phyloP scores from a whole-genome alignment of 2,329 filamentous ascomycete species.

The Fusarium decemcellulare region DNA sequence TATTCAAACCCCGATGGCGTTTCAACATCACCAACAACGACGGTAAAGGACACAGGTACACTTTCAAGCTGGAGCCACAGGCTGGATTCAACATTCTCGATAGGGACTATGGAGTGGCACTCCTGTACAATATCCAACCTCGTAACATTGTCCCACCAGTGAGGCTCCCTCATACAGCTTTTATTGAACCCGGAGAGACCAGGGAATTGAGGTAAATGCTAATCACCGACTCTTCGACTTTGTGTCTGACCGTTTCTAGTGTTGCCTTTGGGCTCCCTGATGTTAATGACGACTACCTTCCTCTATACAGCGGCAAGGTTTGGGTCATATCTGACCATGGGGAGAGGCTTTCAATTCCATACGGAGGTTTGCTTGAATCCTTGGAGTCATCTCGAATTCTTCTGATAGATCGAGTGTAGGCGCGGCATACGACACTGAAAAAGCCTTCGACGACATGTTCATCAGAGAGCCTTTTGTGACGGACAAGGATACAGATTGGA shows the following conservation, averaged over 20 bases:
- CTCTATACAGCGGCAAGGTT: slow-evolving; percentile 62
- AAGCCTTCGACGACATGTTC: slow-evolving; percentile 57
- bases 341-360: slow-evolving; percentile 59
- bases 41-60: slow-evolving; percentile 56
- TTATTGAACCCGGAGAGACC: slow-evolving; percentile 48
- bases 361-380: slow-evolving; percentile 50
- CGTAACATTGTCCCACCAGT: slow-evolving; percentile 47
- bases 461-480: slow-evolving; percentile 46
- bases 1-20: slow-evolving; percentile 54
- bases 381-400: not conserved
- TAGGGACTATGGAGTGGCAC: slow-evolving; percentile 47
- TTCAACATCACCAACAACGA: slow-evolving; percentile 61
- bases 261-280: slow-evolving; percentile 49
- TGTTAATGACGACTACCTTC: slow-evolving; percentile 53
- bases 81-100: slow-evolving; percentile 56
- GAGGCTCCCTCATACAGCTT: slow-evolving; percentile 45
- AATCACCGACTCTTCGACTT: too few species aligned
- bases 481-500: slow-evolving; percentile 42
- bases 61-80: slow-evolving; percentile 56
- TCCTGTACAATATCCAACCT: slow-evolving; percentile 47
- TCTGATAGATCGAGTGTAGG: slow-evolving; percentile 38
- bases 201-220: slow-evolving; percentile 45
- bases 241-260: slow-evolving; percentile 32
- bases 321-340: slow-evolving; percentile 56
- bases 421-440: slow-evolving; percentile 55